Conservation (phyloP, 163 green algal genomes). For the Chlamydomonas reinhardtii region DNA sequence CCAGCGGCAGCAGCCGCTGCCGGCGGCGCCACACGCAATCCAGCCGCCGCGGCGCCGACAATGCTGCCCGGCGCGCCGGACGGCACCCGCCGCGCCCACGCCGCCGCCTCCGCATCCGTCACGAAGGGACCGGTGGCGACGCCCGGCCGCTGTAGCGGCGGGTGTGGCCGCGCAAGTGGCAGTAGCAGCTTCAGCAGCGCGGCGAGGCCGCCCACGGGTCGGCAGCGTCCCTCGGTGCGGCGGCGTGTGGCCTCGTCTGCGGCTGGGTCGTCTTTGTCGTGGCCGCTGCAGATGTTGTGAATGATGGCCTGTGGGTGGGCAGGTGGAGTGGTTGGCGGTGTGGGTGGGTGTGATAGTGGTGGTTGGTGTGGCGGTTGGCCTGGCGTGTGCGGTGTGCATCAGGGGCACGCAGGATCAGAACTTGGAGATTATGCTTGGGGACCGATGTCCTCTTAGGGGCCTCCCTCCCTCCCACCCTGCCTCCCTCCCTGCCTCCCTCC, state of each 20-base stretch:
- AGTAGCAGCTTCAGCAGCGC: slow-evolving; percentile 31
- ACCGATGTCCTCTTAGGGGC: too few species aligned
- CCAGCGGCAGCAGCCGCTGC: too few species aligned
- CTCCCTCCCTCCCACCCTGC: too few species aligned
- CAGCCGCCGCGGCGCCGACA: too few species aligned
- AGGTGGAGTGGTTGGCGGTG: background rate
- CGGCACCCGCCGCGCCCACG: too few species aligned
- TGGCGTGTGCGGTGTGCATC: too few species aligned
- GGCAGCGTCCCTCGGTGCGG: background rate
- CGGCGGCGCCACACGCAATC: too few species aligned
- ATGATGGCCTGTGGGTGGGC: slow-evolving; percentile 18
- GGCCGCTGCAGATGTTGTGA: slow-evolving; percentile 22
- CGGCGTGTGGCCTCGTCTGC: background rate
- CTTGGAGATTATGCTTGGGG: too few species aligned
- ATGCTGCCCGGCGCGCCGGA: too few species aligned
- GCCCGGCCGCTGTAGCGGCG: background rate
- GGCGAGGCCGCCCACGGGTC: background rate
- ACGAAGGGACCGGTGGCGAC: background rate
- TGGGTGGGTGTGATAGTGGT: background rate
- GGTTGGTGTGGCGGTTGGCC: background rate
- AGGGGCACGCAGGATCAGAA: too few species aligned
- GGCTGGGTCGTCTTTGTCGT: background rate
- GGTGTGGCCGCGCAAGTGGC: background rate
- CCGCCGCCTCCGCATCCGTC: too few species aligned
- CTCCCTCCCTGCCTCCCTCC: too few species aligned